Percentiles rank a stretch among this genome's conserved stretches.
Evolutionary conservation across 208 protist genomes (phyloP).

Genomic region (Angomonas ambiguus): DNA sequence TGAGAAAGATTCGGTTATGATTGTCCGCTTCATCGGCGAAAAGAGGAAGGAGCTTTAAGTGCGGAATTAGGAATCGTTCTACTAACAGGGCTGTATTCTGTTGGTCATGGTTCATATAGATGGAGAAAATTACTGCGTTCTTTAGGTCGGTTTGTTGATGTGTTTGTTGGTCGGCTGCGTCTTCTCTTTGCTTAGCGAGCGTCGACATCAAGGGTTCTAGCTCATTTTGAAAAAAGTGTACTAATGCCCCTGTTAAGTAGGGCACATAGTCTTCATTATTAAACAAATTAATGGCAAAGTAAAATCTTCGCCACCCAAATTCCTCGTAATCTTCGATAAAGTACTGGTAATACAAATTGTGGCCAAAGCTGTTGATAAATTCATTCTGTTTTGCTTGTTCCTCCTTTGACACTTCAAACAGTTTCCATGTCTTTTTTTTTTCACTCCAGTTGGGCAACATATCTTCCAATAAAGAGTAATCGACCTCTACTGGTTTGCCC

Average conservation of each 20-base stretch:
- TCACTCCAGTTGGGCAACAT: background rate
- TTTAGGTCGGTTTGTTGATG: slow-evolving; percentile 15
- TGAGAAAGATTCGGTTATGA: slow-evolving; percentile 41
- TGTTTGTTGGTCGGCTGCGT: background rate
- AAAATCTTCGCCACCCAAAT: slow-evolving; percentile 57
- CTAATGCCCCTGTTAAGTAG: slow-evolving; percentile 54
- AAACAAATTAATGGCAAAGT: slow-evolving; percentile 70
- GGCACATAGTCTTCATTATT: slow-evolving; percentile 58
- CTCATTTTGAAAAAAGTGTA: slow-evolving; percentile 67
- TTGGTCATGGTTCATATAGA: slow-evolving; percentile 52
- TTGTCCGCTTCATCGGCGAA: slow-evolving; percentile 17
- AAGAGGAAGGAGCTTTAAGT: slow-evolving; percentile 20
- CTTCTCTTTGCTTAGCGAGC: background rate
- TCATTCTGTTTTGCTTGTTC: no score
- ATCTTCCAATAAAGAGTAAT: background rate
- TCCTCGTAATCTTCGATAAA: no score
- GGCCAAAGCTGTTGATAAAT: no score
- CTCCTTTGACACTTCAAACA: no score
- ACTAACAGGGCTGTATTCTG: slow-evolving; percentile 40
- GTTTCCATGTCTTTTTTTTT: background rate
- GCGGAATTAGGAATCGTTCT: slow-evolving; percentile 37
- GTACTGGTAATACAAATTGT: no score
- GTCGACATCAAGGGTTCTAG: slow-evolving; percentile 34
- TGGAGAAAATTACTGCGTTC: slow-evolving; percentile 55
- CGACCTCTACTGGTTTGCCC: background rate